Evolutionary conservation across 139 green algal genomes (phyloP).

Genomic region (Volvox reticuliferus): DNA sequence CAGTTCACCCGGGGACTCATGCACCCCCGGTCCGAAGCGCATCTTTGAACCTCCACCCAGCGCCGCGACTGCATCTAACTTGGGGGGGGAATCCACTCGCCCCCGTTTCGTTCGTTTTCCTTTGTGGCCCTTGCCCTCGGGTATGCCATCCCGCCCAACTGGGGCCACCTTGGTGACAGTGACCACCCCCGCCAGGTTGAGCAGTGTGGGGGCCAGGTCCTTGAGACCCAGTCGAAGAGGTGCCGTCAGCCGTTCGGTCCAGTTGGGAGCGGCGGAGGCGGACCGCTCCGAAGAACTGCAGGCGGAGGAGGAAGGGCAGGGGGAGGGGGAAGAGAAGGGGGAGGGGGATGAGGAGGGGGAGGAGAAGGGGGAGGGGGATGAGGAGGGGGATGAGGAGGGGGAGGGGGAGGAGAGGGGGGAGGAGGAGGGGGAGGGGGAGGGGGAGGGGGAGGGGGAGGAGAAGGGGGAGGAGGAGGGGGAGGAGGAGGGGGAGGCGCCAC

Average conservation of each 20-base stretch:
- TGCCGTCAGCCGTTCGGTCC: constrained; percentile 65
- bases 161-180: constrained; percentile 60
- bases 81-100: too few relatives aligned
- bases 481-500: background rate
- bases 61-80: too few relatives aligned
- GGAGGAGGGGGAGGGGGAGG: background rate
- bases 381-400: background rate
- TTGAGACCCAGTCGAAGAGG: constrained; percentile 75
- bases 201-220: constrained; percentile 74
- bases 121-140: too few relatives aligned
- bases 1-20: too few relatives aligned
- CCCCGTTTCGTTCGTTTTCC: too few relatives aligned
- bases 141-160: too few relatives aligned
- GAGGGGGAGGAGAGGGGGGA: too few relatives aligned
- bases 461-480: background rate
- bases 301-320: background rate
- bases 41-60: too few relatives aligned
- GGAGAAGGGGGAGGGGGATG: background rate
- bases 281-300: too few relatives aligned
- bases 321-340: background rate
- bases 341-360: background rate
- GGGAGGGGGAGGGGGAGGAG: constrained; percentile 7
- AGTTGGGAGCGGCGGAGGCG: constrained; percentile 25
- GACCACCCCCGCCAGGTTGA: constrained; percentile 71
- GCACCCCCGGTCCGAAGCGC: too few relatives aligned